These are phyloP conservation scores for Tilletia walkeri DNA, from an alignment of 1,284 basidiomycete species.

Conservation along the genomic window DNA sequence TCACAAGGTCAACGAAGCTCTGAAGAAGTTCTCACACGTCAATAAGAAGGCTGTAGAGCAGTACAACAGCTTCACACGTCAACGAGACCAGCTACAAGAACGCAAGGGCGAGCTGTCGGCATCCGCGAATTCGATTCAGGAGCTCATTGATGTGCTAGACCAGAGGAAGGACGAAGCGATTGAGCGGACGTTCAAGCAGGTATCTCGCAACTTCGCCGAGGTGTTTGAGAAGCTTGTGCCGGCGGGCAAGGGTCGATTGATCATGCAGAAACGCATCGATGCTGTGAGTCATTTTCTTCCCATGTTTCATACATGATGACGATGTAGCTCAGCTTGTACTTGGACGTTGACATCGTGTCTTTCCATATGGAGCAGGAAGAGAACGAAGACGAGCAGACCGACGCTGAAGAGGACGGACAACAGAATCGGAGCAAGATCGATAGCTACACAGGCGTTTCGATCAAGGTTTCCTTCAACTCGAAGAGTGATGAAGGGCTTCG, in stretches of 20 bases:
- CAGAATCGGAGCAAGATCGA: constrained; percentile 65
- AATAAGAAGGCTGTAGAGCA: constrained; percentile 99
- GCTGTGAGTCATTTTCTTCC: constrained; percentile 56
- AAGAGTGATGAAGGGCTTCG: constrained; percentile 92
- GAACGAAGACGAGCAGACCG: constrained; percentile 19
- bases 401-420: constrained; percentile 18
- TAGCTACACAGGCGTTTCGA: constrained; percentile 93
- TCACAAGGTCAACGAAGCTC: constrained; percentile 81
- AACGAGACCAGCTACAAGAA: constrained; percentile 82
- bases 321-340: no score
- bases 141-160: constrained; percentile 91
- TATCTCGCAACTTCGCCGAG: constrained; percentile 91
- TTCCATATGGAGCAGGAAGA: no score
- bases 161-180: constrained; percentile 98
- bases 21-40: constrained; percentile 95
- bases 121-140: constrained; percentile 82
- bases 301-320: neutral
- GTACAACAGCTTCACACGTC: constrained; percentile 95
- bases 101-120: constrained; percentile 86
- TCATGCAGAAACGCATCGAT: constrained; percentile 86
- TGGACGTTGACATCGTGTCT: neutral
- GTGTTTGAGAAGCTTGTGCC: constrained; percentile 98
- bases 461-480: constrained; percentile 98
- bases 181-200: constrained; percentile 95
- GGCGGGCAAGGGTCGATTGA: constrained; percentile 80